A percentile compares a stretch with the other conserved stretches of the same genome.
Evolutionary conservation across 495 filamentous ascomycete species (phyloP).

Genomic region (Hypoxylon cercidicola): DNA sequence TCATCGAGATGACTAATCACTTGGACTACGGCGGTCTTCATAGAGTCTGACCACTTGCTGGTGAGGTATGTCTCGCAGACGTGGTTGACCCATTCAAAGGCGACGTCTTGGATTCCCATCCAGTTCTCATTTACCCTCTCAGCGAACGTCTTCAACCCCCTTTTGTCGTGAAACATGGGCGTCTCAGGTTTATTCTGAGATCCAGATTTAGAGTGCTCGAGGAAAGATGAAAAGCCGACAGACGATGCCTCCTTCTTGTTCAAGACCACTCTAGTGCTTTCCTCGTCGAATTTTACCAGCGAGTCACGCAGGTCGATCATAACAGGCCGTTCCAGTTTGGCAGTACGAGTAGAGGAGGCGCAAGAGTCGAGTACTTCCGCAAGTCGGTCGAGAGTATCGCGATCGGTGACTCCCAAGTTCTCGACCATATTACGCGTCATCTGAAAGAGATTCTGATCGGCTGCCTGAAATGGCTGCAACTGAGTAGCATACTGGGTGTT

Average conservation of each 20-base stretch:
- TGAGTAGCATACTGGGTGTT: slow-evolving; percentile 77
- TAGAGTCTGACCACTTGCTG: slow-evolving; percentile 74
- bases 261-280: slow-evolving; percentile 53
- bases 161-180: slow-evolving; percentile 64
- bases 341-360: slow-evolving; percentile 55
- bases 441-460: slow-evolving; percentile 80
- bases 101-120: slow-evolving; percentile 69
- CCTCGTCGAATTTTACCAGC: slow-evolving; percentile 54
- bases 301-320: slow-evolving; percentile 55
- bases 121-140: slow-evolving; percentile 63
- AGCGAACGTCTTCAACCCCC: slow-evolving; percentile 67
- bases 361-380: slow-evolving; percentile 64
- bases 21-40: slow-evolving; percentile 77
- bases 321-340: slow-evolving; percentile 51
- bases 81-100: slow-evolving; percentile 71
- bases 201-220: slow-evolving; percentile 78
- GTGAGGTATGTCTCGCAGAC: slow-evolving; percentile 70
- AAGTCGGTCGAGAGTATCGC: slow-evolving; percentile 60
- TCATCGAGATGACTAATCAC: slow-evolving; percentile 75
- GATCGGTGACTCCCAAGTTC: slow-evolving; percentile 69
- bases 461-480: slow-evolving; percentile 71
- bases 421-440: slow-evolving; percentile 72
- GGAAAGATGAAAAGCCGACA: slow-evolving; percentile 72
- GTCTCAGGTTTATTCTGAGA: slow-evolving; percentile 61
- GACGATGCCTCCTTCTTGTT: slow-evolving; percentile 54